Evolutionary conservation across 1,284 basidiomycete species (phyloP).

Genomic region (Fomitopsis pinicola): DNA sequence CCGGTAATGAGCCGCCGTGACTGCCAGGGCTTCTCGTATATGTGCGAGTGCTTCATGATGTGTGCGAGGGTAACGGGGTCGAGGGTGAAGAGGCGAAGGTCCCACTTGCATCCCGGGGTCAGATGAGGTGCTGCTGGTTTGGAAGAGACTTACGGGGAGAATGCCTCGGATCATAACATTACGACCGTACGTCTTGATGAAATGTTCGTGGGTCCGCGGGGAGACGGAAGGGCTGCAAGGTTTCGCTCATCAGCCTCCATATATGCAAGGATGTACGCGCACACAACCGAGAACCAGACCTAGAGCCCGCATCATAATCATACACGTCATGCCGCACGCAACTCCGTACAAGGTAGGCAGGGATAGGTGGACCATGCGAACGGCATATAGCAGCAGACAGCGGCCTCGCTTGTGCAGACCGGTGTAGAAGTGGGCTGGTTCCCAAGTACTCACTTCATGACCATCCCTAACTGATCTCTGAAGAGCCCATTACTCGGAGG

Average conservation of each 20-base stretch:
- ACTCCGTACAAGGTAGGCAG: neutral
- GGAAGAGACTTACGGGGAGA: constrained; percentile 43
- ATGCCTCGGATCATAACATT: constrained; percentile 58
- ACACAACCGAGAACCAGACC: too few relatives aligned
- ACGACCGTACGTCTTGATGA: constrained; percentile 37
- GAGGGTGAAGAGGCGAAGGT: constrained; percentile 69
- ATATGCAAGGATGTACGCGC: neutral
- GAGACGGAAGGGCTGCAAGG: constrained; percentile 50
- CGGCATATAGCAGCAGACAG: too few relatives aligned
- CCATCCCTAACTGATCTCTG: constrained; percentile 46
- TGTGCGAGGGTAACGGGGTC: constrained; percentile 70
- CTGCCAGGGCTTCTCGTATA: constrained; percentile 80
- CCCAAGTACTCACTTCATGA: constrained; percentile 49
- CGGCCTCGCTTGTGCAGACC: too few relatives aligned
- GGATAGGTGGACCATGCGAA: too few relatives aligned
- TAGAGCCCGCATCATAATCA: too few relatives aligned
- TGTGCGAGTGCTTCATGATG: constrained; percentile 60
- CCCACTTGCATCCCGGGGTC: constrained; percentile 50
- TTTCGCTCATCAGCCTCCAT: neutral
- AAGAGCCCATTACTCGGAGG: constrained; percentile 48
- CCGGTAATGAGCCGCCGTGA: constrained; percentile 67
- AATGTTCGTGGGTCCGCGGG: constrained; percentile 45
- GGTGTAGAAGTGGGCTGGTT: too few relatives aligned
- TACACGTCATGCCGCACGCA: too few relatives aligned
- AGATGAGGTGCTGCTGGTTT: neutral